A percentile compares a stretch with the other conserved stretches of the same genome.
These are phyloP conservation scores for Cercospora zeae-maydis DNA, from an alignment of 2,329 filamentous ascomycete genomes.

Conservation along the genomic window DNA sequence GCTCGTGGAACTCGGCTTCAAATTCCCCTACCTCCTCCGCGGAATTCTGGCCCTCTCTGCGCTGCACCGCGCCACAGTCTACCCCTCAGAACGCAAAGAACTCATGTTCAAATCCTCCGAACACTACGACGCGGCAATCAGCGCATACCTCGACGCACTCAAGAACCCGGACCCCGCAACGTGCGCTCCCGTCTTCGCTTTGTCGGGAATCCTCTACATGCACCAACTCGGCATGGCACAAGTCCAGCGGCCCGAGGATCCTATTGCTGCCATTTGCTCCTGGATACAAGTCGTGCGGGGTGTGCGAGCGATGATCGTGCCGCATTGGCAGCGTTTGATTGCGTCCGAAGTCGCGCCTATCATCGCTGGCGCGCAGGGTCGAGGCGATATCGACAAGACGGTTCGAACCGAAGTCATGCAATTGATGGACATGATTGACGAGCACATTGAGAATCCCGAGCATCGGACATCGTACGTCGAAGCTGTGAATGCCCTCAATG, in stretches of 20 bases:
- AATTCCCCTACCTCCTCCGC: slow-evolving; percentile 24
- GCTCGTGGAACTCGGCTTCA: slow-evolving; percentile 22
- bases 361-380: neutral
- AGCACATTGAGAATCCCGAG: neutral
- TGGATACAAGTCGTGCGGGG: slow-evolving; percentile 21
- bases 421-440: slow-evolving; percentile 9
- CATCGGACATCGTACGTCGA: slow-evolving; percentile 5
- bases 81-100: slow-evolving; percentile 15
- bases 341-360: slow-evolving; percentile 18
- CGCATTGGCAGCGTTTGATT: slow-evolving; percentile 15
- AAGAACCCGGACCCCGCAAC: slow-evolving; percentile 13
- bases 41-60: slow-evolving; percentile 25
- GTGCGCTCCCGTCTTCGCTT: slow-evolving; percentile 15
- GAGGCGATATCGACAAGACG: slow-evolving; percentile 1
- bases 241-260: slow-evolving; percentile 12
- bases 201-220: slow-evolving; percentile 14
- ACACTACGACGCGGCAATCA: slow-evolving; percentile 17
- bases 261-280: slow-evolving; percentile 13
- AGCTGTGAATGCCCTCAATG: slow-evolving; percentile 15
- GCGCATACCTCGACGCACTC: slow-evolving; percentile 10
- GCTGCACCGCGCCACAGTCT: slow-evolving; percentile 21
- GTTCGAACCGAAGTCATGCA: slow-evolving; percentile 9
- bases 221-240: slow-evolving; percentile 19
- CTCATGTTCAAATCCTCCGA: slow-evolving; percentile 14
- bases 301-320: slow-evolving; percentile 8